These are phyloP conservation scores for Phalaenopsis equestris DNA, from an alignment of 106 monocot genomes.

Conservation along the genomic window DNA sequence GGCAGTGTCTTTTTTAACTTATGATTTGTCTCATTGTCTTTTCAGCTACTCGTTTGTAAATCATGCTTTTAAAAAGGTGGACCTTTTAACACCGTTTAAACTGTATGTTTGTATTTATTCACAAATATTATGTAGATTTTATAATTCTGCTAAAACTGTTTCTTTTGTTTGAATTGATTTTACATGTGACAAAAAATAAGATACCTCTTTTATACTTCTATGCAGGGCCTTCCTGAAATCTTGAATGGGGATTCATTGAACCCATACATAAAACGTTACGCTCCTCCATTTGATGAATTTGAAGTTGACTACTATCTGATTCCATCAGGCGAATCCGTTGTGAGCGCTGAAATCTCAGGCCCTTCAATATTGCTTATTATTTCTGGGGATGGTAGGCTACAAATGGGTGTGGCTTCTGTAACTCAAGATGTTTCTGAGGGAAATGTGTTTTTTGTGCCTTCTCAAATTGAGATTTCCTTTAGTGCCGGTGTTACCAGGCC, in stretches of 20 bases:
- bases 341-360: conserved; percentile 34
- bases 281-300: conserved; percentile 94
- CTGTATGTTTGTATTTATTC: too few relatives aligned
- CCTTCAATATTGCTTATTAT: conserved; percentile 66
- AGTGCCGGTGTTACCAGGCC: conserved; percentile 20
- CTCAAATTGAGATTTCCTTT: conserved; percentile 33
- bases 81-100: too few relatives aligned
- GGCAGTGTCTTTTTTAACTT: too few relatives aligned
- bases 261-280: conserved; percentile 43
- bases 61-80: too few relatives aligned
- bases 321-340: conserved; percentile 31
- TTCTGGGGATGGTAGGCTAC: conserved; percentile 46
- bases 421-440: conserved; percentile 31
- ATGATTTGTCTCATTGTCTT: too few relatives aligned
- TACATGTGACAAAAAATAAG: not conserved
- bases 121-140: too few relatives aligned
- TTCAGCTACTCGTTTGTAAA: too few relatives aligned
- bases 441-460: conserved; percentile 66
- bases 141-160: too few relatives aligned
- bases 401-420: conserved; percentile 11
- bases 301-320: conserved; percentile 64
- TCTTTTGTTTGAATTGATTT: too few relatives aligned
- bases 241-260: conserved; percentile 43
- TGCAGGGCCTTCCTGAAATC: conserved; percentile 86
- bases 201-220: not conserved